Conservation (phyloP, 306 rosid genomes). For the Acacia melanoxylon region DNA sequence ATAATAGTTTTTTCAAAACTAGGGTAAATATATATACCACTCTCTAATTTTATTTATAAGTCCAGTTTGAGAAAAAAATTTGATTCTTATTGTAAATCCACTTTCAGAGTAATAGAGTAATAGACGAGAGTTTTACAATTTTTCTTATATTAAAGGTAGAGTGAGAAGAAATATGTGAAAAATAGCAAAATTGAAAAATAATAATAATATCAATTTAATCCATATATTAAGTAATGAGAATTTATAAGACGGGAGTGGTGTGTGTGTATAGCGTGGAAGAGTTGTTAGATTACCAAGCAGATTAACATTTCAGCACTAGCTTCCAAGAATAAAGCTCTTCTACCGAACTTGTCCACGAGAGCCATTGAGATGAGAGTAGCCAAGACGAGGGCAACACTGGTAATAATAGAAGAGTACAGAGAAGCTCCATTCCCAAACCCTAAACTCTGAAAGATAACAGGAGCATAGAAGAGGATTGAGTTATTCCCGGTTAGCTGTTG, state of each 20-base stretch:
- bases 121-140: too few species aligned
- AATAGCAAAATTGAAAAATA: too few species aligned
- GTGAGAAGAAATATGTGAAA: too few species aligned
- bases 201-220: too few species aligned
- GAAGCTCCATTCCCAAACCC: constrained; percentile 66
- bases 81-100: too few species aligned
- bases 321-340: constrained; percentile 78
- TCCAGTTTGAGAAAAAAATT: too few species aligned
- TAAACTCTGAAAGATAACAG: constrained; percentile 68
- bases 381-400: constrained; percentile 57
- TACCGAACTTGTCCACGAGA: constrained; percentile 57
- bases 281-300: constrained; percentile 47
- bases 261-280: neutral
- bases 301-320: constrained; percentile 77
- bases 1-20: neutral
- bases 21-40: neutral
- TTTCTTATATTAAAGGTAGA: too few species aligned
- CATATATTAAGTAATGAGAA: too few species aligned
- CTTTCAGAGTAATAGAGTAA: too few species aligned
- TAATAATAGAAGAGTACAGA: constrained; percentile 53
- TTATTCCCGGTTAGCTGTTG: constrained; percentile 76
- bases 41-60: too few species aligned
- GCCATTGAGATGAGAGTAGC: constrained; percentile 66
- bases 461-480: constrained; percentile 75
- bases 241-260: too few species aligned